Percentiles rank a stretch among this genome's conserved stretches.
These are phyloP conservation scores for Tilletia caries DNA, from an alignment of 1,284 basidiomycete species.

Conservation along the genomic window DNA sequence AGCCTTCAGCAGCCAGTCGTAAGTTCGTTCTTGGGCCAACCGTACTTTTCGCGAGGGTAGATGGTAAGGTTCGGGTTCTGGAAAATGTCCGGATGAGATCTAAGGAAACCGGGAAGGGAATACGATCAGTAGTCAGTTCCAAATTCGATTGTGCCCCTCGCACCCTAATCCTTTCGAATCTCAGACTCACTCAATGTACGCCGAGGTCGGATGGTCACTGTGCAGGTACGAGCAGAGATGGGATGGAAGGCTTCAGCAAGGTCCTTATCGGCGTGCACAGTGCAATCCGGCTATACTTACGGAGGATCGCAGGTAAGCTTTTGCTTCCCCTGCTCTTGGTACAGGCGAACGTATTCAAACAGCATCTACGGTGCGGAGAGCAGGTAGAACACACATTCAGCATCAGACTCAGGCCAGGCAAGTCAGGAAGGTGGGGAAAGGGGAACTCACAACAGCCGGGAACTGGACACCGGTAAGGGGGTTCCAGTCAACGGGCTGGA, in stretches of 20 bases:
- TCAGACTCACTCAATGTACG: slow-evolving; percentile 37
- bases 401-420: not conserved
- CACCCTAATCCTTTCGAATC: not conserved
- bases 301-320: slow-evolving; percentile 40
- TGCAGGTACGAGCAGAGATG: not conserved
- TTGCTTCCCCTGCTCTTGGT: slow-evolving; percentile 33
- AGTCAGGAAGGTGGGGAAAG: not conserved
- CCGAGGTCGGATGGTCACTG: slow-evolving; percentile 40
- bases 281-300: too few relatives aligned
- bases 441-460: not conserved
- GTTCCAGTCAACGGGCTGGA: slow-evolving; percentile 41
- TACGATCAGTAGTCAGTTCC: not conserved
- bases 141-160: not conserved
- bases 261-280: too few relatives aligned
- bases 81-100: slow-evolving; percentile 44
- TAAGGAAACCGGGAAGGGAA: not conserved
- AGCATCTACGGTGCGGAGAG: not conserved
- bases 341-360: slow-evolving; percentile 46
- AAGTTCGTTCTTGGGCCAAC: slow-evolving; percentile 44
- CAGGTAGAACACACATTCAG: not conserved
- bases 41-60: slow-evolving; percentile 30
- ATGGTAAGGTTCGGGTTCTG: slow-evolving; percentile 45
- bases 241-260: not conserved
- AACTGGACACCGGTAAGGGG: slow-evolving; percentile 16
- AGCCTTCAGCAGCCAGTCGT: slow-evolving; percentile 26